phyloP scores from a whole-genome alignment of 2,329 filamentous ascomycete species.

The Pseudogymnoascus sp. region DNA sequence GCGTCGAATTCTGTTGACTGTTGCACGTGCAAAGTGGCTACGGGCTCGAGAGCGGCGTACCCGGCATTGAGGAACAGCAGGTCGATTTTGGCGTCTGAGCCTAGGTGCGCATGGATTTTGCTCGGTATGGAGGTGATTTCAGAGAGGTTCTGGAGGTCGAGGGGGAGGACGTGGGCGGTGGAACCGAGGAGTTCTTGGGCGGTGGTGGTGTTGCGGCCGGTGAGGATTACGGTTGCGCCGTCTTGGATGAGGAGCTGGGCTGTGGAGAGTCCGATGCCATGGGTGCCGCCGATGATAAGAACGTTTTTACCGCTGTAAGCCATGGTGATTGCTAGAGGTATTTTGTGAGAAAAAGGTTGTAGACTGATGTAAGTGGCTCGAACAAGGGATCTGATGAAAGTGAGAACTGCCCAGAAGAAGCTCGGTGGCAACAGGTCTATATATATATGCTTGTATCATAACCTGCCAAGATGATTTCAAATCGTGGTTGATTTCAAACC shows the following conservation, averaged over 20 bases:
- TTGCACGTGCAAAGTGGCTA: neutral
- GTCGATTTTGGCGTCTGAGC: neutral
- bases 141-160: neutral
- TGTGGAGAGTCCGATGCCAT: constrained; percentile 53
- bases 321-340: neutral
- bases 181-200: neutral
- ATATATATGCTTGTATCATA: neutral
- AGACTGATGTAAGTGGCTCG: neutral
- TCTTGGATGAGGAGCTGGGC: constrained; percentile 48
- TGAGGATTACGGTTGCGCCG: constrained; percentile 47
- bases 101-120: neutral
- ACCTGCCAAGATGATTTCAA: neutral
- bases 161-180: neutral
- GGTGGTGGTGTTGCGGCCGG: neutral
- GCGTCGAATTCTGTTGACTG: neutral
- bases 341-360: neutral
- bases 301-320: constrained; percentile 30
- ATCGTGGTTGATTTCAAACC: neutral
- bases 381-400: too few relatives aligned
- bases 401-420: neutral
- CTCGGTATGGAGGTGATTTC: neutral
- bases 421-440: neutral
- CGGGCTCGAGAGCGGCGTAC: neutral
- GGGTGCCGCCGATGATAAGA: constrained; percentile 55
- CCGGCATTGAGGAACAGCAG: neutral